Evolutionary conservation across 805 yeast species (phyloP), one percentile per base, ranked within the genome.

Genomic region (Ogataea naganishii): DNA sequence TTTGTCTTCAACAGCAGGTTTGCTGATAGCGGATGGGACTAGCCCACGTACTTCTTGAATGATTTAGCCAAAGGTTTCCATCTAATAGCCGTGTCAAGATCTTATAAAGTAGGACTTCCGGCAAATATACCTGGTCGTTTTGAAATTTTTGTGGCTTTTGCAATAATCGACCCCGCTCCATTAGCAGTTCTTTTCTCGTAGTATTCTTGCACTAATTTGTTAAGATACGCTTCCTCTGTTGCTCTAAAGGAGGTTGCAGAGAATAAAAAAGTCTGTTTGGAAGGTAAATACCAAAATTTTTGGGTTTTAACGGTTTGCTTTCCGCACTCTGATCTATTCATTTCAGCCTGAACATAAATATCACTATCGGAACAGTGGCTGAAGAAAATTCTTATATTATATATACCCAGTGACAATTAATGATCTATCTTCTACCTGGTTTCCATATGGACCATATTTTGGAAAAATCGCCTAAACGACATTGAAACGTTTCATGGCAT

Each of bases 151-250:
- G 37, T 30, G 6, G 29, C 31, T 21, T 33, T 31, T 4, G 31
- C n/a, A 20, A 70, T 60, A 13, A 72, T 37, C 34, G 74, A 46
- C 9, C 75, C 56, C n/a, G 80, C 80, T 7, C 64, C 61, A 27
- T 45, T 48, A 23, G 49, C 37, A 1, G 77, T 56, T 40, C 77
- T 58, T 43, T 69, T 72, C 21, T 43, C 51, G 43, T 74, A 75
- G 45, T 73, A 70, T 34, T 61, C 56, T 11, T 46, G 43, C 26
- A 59, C 53, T 37, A 62, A 54, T 14, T 62, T 64, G 5, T 53
- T 44, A 14, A 69, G 69, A 18, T 51, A 49, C 18, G 12, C 18
- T 18, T 50, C 54, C n/a, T 39, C 37, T 6, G 35, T 32, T 20
- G 52, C 46, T 27, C 40, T 31, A 10, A 15, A 7, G 26, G 38